These are phyloP conservation scores for Russula griseocarnosa DNA, from an alignment of 768 basidiomycete species.

Conservation along the genomic window DNA sequence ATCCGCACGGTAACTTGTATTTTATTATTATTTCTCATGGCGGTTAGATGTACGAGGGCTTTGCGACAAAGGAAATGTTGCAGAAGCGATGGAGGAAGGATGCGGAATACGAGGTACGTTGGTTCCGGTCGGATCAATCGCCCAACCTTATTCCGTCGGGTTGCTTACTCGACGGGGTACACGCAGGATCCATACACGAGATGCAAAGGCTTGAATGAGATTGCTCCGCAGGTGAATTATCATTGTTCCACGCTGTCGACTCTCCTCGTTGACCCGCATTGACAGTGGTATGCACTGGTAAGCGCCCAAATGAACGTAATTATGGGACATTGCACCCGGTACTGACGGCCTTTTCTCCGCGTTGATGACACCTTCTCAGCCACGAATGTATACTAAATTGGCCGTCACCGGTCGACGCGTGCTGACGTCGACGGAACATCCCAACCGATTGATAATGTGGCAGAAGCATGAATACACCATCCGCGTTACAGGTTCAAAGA, in stretches of 20 bases:
- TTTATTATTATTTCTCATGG: neutral
- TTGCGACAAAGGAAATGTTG: constrained; percentile 52
- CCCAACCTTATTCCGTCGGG: constrained; percentile 17
- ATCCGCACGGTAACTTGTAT: neutral
- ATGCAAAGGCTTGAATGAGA: constrained; percentile 29
- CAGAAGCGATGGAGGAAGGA: constrained; percentile 51
- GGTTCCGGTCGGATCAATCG: constrained; percentile 12
- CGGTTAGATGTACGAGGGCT: constrained; percentile 46
- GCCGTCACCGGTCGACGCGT: constrained; percentile 49
- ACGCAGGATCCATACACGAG: constrained; percentile 13
- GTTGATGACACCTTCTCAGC: constrained; percentile 35
- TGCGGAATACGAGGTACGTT: constrained; percentile 56
- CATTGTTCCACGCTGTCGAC: neutral
- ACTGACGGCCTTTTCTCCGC: constrained; percentile 5
- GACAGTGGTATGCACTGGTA: constrained; percentile 55
- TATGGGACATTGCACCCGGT: neutral
- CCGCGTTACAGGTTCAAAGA: constrained; percentile 50
- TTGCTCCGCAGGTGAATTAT: constrained; percentile 29
- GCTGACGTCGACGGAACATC: constrained; percentile 54
- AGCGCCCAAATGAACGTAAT: constrained; percentile 23
- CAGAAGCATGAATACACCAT: constrained; percentile 60
- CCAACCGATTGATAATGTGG: constrained; percentile 57
- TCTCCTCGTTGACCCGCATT: constrained; percentile 2
- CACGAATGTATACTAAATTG: constrained; percentile 51
- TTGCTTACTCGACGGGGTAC: constrained; percentile 42